Evolutionary conservation across 73 alveolate species (phyloP).

Genomic region (Paramecium sexaurelia): DNA sequence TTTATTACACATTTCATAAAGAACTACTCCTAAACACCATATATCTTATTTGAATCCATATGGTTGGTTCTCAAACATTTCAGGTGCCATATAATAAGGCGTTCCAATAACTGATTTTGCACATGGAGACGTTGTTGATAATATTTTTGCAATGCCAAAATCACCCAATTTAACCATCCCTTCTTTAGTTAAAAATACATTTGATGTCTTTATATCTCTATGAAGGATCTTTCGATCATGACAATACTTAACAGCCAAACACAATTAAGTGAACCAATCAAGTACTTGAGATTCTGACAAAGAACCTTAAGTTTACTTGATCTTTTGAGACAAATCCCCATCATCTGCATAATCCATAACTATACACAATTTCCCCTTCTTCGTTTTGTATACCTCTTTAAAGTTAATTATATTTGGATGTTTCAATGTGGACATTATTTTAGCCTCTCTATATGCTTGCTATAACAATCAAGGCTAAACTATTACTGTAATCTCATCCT

Average conservation of each 20-base stretch:
- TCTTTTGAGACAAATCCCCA: slow-evolving; percentile 79
- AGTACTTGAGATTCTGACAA: slow-evolving; percentile 83
- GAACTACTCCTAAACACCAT: slow-evolving; percentile 91
- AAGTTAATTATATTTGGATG: slow-evolving; percentile 95
- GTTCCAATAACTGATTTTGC: slow-evolving; percentile 97
- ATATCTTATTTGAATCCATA: slow-evolving; percentile 82
- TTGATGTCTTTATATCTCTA: slow-evolving; percentile 94
- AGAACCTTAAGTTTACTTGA: slow-evolving; percentile 65
- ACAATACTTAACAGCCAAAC: slow-evolving; percentile 83
- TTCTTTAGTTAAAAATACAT: slow-evolving; percentile 94
- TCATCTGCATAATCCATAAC: slow-evolving; percentile 87
- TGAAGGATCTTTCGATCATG: slow-evolving; percentile 96
- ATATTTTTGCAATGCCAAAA: slow-evolving; percentile 95
- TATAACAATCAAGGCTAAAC: slow-evolving; percentile 14
- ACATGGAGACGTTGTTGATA: slow-evolving; percentile 85
- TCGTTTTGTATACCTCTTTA: slow-evolving; percentile 82
- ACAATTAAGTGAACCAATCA: slow-evolving; percentile 84
- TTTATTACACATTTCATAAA: slow-evolving; percentile 89
- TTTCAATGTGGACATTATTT: slow-evolving; percentile 70
- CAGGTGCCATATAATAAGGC: slow-evolving; percentile 97
- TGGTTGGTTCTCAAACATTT: slow-evolving; percentile 90
- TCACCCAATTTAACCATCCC: slow-evolving; percentile 96
- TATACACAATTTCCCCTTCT: slow-evolving; percentile 81
- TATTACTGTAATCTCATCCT: slow-evolving; percentile 46
- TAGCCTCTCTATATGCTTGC: slow-evolving; percentile 83